Conservation (phyloP, 2,329 filamentous ascomycete genomes). For the Tolypocladium amazonense region DNA sequence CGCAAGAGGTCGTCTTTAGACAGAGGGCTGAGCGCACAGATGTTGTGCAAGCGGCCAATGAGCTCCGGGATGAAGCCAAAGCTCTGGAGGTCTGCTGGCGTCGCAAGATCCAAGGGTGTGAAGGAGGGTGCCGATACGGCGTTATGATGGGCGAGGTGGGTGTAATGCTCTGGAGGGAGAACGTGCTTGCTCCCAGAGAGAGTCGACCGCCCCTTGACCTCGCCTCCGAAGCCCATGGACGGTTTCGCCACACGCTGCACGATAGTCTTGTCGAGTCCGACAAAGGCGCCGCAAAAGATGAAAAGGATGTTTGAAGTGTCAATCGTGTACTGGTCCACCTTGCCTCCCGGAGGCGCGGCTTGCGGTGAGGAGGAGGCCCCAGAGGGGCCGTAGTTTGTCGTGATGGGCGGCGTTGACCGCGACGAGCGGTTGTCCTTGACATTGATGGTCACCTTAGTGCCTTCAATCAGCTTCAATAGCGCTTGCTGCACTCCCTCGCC, state of each 20-base stretch:
- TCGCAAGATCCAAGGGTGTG: constrained; percentile 59
- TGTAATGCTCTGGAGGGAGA: constrained; percentile 52
- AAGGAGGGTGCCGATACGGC: constrained; percentile 27
- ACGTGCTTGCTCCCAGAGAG: constrained; percentile 41
- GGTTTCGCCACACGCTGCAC: constrained; percentile 76
- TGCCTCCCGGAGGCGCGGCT: constrained; percentile 33
- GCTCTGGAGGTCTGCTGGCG: constrained; percentile 64
- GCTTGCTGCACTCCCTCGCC: constrained; percentile 97
- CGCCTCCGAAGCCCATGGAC: constrained; percentile 85
- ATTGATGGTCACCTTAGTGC: constrained; percentile 84
- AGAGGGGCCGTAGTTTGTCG: constrained; percentile 38
- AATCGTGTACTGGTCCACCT: constrained; percentile 58
- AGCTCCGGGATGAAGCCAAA: constrained; percentile 92
- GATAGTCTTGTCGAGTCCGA: constrained; percentile 80
- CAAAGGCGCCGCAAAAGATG: constrained; percentile 92
- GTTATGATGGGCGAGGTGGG: constrained; percentile 45
- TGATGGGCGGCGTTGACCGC: constrained; percentile 39
- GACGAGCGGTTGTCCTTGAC: constrained; percentile 66
- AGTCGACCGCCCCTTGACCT: constrained; percentile 50
- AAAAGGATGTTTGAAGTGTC: constrained; percentile 96
- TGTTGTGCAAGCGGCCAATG: constrained; percentile 90
- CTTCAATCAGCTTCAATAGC: constrained; percentile 89
- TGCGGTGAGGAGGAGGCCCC: constrained; percentile 34
- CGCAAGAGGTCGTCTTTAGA: constrained; percentile 59
- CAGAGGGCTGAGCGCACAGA: constrained; percentile 73